Evolutionary conservation across 164 flowering plant genomes (phyloP).

Genomic region (Chloranthus sessilifolius): DNA sequence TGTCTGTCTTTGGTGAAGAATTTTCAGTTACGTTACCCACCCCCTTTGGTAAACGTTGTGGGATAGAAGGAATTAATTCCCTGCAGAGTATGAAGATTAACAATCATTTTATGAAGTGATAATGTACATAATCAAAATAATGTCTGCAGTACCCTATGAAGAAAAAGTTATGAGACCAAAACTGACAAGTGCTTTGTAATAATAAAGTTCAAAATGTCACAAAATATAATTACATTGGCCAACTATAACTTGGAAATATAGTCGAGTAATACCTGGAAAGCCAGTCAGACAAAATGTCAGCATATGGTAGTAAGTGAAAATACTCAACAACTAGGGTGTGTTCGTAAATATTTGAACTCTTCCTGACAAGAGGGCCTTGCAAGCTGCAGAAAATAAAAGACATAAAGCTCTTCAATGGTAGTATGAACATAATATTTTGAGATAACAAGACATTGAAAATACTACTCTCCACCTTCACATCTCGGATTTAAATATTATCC

Average conservation of each 20-base stretch:
- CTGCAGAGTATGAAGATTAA: too few relatives aligned
- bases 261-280: constrained; percentile 39
- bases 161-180: too few relatives aligned
- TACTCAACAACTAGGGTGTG: constrained; percentile 51
- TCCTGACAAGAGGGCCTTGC: constrained; percentile 62
- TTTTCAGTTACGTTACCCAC: constrained; percentile 10
- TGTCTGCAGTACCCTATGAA: too few relatives aligned
- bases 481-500: too few relatives aligned
- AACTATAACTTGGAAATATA: too few relatives aligned
- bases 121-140: too few relatives aligned
- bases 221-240: too few relatives aligned
- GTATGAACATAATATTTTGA: background rate
- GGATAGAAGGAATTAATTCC: constrained; percentile 7
- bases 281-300: constrained; percentile 44
- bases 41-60: constrained; percentile 9
- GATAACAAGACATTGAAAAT: background rate
- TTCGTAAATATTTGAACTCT: constrained; percentile 24
- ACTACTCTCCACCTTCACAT: too few relatives aligned
- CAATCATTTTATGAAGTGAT: too few relatives aligned
- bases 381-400: constrained; percentile 33
- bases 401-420: background rate
- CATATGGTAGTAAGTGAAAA: constrained; percentile 74
- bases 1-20: constrained; percentile 5
- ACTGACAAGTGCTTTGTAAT: too few relatives aligned
- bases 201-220: too few relatives aligned